Conservation (phyloP, 257 asterid species). For the Solanum bulbocastanum region DNA sequence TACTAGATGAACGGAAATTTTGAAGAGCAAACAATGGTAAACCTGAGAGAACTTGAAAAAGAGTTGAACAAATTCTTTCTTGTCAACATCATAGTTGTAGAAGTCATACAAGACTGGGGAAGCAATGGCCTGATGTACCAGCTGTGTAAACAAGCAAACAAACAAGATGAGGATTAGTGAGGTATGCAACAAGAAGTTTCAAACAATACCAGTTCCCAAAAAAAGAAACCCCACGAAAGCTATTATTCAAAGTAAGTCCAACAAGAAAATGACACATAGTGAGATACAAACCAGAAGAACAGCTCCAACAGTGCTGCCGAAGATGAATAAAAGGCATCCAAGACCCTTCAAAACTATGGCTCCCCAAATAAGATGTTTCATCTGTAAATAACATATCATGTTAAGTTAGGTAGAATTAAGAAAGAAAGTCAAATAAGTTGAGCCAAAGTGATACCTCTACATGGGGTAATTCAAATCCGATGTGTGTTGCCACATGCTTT, state of each 20-base stretch:
- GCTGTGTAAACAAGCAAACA: constrained; percentile 20
- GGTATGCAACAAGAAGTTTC: not conserved
- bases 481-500: constrained; percentile 47
- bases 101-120: constrained; percentile 80
- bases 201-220: not conserved
- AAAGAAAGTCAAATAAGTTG: not conserved
- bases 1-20: too few relatives aligned
- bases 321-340: constrained; percentile 77
- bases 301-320: constrained; percentile 87
- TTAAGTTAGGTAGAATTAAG: not conserved
- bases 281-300: constrained; percentile 46
- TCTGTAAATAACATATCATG: constrained; percentile 26
- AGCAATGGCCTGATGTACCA: constrained; percentile 64
- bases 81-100: constrained; percentile 86
- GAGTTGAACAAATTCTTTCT: constrained; percentile 56
- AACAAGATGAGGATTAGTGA: not conserved
- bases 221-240: not conserved
- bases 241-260: not conserved
- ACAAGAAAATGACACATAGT: not conserved
- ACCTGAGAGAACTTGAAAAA: constrained; percentile 84
- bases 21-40: not conserved
- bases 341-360: constrained; percentile 59
- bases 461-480: constrained; percentile 54
- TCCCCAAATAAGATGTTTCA: constrained; percentile 65
- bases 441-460: constrained; percentile 48